Evolutionary conservation across 768 basidiomycete species (phyloP).

Genomic region (Naganishia onofrii): DNA sequence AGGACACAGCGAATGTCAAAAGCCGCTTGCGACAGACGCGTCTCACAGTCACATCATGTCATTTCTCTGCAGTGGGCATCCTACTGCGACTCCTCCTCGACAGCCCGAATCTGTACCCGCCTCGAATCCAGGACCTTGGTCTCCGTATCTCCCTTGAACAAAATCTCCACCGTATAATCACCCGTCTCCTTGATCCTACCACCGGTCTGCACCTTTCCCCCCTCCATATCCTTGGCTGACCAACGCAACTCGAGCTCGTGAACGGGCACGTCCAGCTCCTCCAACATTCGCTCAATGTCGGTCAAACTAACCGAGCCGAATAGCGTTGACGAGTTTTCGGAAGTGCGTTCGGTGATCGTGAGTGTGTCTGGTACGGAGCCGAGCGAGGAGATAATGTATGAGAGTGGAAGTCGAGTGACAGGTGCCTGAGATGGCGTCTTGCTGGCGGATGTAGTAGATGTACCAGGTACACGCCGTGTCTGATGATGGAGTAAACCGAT

Average conservation of each 20-base stretch:
- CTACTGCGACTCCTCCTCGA: constrained; percentile 7
- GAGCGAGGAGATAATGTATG: not conserved
- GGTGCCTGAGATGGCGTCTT: not conserved
- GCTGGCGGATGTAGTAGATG: not conserved
- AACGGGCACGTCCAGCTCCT: constrained; percentile 1
- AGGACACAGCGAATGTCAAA: no score
- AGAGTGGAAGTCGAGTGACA: constrained; percentile 6
- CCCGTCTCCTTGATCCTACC: constrained; percentile 23
- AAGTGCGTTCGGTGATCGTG: constrained; percentile 17
- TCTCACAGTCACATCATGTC: not conserved
- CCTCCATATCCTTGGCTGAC: constrained; percentile 15
- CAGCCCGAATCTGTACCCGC: constrained; percentile 20
- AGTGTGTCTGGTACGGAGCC: constrained; percentile 6
- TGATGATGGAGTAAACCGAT: not conserved
- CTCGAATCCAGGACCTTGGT: constrained; percentile 17
- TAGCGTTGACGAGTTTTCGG: constrained; percentile 14
- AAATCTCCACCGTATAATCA: constrained; percentile 9
- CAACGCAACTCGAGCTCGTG: constrained; percentile 22
- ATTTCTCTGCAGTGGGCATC: not conserved
- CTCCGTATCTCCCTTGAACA: constrained; percentile 23
- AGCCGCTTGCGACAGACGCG: not conserved
- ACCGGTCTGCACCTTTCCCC: constrained; percentile 12
- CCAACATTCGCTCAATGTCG: constrained; percentile 7
- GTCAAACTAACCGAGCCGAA: constrained; percentile 22
- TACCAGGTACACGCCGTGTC: not conserved